phyloP scores from a whole-genome alignment of 257 asterid genomes.

The Mitragyna speciosa region DNA sequence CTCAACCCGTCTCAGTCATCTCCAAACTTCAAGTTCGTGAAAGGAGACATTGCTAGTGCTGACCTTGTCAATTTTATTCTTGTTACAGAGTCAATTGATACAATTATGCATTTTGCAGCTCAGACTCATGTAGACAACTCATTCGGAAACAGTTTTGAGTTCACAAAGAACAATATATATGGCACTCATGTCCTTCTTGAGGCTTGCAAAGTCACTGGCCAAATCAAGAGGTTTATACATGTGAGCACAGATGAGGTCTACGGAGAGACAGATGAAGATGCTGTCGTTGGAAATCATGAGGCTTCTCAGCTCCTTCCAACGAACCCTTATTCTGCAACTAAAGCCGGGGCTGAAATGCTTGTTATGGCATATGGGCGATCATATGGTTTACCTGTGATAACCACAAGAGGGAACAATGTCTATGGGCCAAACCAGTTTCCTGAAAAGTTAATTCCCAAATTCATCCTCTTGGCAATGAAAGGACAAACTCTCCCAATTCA shows the following conservation, averaged over 20 bases:
- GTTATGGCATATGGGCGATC: conserved; percentile 98
- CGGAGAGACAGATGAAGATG: conserved; percentile 98
- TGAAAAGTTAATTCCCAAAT: conserved; percentile 93
- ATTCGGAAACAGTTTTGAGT: conserved; percentile 92
- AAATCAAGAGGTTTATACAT: conserved; percentile 86
- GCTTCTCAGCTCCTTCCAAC: conserved; percentile 97
- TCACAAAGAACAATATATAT: conserved; percentile 92
- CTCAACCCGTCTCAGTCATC: conserved; percentile 73
- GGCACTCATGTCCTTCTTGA: conserved; percentile 97
- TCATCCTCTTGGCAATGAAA: conserved; percentile 82
- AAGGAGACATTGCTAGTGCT: conserved; percentile 93
- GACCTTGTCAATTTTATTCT: conserved; percentile 97
- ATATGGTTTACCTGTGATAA: conserved; percentile 85
- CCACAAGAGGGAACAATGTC: conserved; percentile 88
- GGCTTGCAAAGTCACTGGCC: conserved; percentile 99
- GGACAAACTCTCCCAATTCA: conserved; percentile 92
- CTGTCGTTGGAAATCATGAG: conserved; percentile 92
- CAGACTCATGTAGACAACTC: conserved; percentile 97
- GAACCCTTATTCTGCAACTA: conserved; percentile 93
- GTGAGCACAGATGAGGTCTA: conserved; percentile 99
- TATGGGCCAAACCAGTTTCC: conserved; percentile 97
- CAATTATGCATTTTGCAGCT: conserved; percentile 99
- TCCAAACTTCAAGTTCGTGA: conserved; percentile 82
- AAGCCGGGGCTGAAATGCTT: conserved; percentile 99
- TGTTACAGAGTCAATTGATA: conserved; percentile 86